phyloP scores from a whole-genome alignment of 2,329 filamentous ascomycete species.

The Hypoxylon sp. region DNA sequence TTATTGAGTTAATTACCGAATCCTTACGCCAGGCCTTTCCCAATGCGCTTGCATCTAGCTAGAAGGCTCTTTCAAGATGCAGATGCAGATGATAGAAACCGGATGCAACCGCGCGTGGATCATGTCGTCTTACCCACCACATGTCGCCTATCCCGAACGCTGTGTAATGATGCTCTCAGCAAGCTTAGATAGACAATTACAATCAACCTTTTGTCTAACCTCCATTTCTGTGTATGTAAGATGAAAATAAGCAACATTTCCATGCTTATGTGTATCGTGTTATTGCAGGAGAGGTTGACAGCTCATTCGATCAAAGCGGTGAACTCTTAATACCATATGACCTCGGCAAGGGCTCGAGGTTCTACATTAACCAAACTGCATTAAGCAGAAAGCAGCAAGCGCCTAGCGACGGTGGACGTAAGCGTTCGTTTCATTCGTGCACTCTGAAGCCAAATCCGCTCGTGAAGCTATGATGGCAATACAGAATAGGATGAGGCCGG shows the following conservation, averaged over 20 bases:
- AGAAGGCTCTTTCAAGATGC: constrained; percentile 17
- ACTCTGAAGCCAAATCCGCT: constrained; percentile 9
- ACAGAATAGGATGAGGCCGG: constrained; percentile 9
- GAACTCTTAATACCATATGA: constrained; percentile 25
- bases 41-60: constrained; percentile 4
- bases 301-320: constrained; percentile 27
- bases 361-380: no score
- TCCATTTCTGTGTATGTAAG: no score
- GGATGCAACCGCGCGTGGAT: constrained; percentile 31
- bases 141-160: constrained; percentile 30
- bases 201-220: constrained; percentile 10
- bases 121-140: constrained; percentile 26
- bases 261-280: constrained; percentile 14
- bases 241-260: no score
- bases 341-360: constrained; percentile 8
- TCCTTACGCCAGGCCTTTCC: constrained; percentile 15
- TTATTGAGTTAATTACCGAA: constrained; percentile 18
- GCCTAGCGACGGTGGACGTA: constrained; percentile 6
- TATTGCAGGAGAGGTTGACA: constrained; percentile 10
- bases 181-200: no score
- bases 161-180: constrained; percentile 26
- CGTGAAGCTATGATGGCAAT: constrained; percentile 12
- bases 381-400: constrained; percentile 4
- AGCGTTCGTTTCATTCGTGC: constrained; percentile 5
- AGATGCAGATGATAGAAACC: constrained; percentile 16